Percentiles rank a stretch among this genome's conserved stretches.
These are phyloP conservation scores for Botryosphaeria dothidea DNA, from an alignment of 2,329 filamentous ascomycete genomes.

Conservation along the genomic window DNA sequence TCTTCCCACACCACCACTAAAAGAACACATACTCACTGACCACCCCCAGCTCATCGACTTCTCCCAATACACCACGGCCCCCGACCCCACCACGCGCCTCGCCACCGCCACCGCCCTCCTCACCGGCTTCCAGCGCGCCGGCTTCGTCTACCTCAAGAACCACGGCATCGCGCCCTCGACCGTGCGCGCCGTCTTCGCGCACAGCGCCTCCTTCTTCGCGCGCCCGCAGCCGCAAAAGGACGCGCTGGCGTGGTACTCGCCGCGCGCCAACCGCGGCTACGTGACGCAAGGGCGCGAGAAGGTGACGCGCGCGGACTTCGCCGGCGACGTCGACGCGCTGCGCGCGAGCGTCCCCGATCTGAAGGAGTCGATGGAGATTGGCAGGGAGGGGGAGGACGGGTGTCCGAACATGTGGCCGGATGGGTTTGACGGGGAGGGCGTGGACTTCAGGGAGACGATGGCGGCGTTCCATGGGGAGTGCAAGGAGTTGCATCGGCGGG, in stretches of 20 bases:
- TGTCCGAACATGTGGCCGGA: conserved; percentile 79
- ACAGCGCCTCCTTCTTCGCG: conserved; percentile 40
- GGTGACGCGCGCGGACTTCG: conserved; percentile 37
- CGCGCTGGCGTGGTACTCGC: conserved; percentile 42
- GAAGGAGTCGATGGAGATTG: conserved; percentile 65
- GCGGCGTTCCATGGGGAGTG: conserved; percentile 72
- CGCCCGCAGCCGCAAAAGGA: conserved; percentile 41
- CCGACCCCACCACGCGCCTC: conserved; percentile 56
- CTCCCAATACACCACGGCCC: conserved; percentile 67
- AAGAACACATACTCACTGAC: not conserved
- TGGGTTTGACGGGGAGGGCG: conserved; percentile 52
- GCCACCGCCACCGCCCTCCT: conserved; percentile 72
- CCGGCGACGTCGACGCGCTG: conserved; percentile 37
- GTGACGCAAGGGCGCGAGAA: conserved; percentile 47
- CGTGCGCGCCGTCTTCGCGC: conserved; percentile 62
- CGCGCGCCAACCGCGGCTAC: conserved; percentile 52
- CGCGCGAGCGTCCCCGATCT: conserved; percentile 41
- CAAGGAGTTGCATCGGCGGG: conserved; percentile 70
- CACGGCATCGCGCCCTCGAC: conserved; percentile 66
- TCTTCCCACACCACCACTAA: not conserved
- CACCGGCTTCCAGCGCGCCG: conserved; percentile 77
- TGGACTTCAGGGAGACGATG: conserved; percentile 72
- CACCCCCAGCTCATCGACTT: conserved; percentile 72
- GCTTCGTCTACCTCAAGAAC: conserved; percentile 86
- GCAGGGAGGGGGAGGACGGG: conserved; percentile 59